Conservation (phyloP, 768 basidiomycete genomes). For the Boletellus emodensis region DNA sequence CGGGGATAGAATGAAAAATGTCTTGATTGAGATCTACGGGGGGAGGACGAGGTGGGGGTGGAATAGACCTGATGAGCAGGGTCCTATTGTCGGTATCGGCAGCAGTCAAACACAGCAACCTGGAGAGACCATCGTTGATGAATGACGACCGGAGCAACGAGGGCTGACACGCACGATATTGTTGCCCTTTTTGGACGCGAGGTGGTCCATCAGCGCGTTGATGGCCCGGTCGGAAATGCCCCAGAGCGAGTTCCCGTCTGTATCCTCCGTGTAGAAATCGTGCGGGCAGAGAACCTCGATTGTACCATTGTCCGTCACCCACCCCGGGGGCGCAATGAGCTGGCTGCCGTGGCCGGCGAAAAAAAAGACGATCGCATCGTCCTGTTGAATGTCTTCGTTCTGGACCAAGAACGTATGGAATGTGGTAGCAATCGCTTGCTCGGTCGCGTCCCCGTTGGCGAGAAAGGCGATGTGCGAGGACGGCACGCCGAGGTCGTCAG, state of each 20-base stretch:
- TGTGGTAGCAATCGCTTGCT: background rate
- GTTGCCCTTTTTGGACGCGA: conserved; percentile 16
- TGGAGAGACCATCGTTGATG: background rate
- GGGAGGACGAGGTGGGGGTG: conserved; percentile 7
- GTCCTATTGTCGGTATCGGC: no score
- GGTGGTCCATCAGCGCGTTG: conserved; percentile 8
- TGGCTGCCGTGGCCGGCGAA: conserved; percentile 18
- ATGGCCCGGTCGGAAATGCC: conserved; percentile 17
- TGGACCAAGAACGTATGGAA: conserved; percentile 11
- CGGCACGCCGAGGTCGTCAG: conserved; percentile 12
- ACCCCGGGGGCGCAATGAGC: conserved; percentile 10
- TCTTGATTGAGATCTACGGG: conserved; percentile 13
- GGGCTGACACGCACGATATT: conserved; percentile 13
- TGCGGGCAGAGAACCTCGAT: conserved; percentile 15
- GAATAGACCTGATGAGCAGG: conserved; percentile 7
- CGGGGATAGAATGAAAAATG: conserved; percentile 3
- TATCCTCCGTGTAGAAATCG: conserved; percentile 2
- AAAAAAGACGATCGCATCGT: conserved; percentile 19
- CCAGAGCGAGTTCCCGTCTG: conserved; percentile 3
- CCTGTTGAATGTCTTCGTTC: conserved; percentile 4
- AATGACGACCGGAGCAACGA: no score
- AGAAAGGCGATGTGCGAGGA: conserved; percentile 12
- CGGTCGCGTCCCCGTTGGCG: conserved; percentile 11
- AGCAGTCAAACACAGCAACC: conserved; percentile 20
- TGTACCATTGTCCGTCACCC: conserved; percentile 12